Conservation (phyloP, 495 filamentous ascomycete genomes). For the Rusavskia elegans region DNA sequence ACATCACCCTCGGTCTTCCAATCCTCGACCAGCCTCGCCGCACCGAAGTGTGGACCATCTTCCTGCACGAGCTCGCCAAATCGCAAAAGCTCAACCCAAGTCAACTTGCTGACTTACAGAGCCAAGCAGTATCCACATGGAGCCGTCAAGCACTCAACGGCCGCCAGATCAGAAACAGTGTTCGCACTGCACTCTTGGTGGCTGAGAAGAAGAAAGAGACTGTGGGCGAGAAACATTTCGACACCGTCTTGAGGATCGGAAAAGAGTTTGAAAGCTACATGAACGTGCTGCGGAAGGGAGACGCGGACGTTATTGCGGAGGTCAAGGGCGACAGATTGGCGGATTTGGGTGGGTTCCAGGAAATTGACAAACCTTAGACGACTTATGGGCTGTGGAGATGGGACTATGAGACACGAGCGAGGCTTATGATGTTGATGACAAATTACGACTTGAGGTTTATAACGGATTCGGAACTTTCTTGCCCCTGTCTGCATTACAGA, state of each 20-base stretch:
- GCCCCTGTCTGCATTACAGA: too few relatives aligned
- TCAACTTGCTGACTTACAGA: background rate
- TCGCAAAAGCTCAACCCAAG: conserved; percentile 1
- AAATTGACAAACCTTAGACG: conserved; percentile 1
- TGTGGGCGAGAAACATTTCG: conserved; percentile 7
- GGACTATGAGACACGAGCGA: too few relatives aligned
- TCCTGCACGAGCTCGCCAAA: conserved; percentile 5
- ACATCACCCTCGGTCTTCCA: conserved; percentile 19
- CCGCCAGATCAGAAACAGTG: conserved; percentile 11
- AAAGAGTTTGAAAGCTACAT: conserved; percentile 8
- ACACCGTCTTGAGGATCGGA: conserved; percentile 10
- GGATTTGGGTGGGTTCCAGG: conserved; percentile 8
- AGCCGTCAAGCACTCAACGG: conserved; percentile 11
- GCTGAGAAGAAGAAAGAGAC: conserved; percentile 10
- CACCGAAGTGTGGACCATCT: conserved; percentile 7
- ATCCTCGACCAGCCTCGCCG: conserved; percentile 6
- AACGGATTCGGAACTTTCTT: too few relatives aligned
- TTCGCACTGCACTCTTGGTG: conserved; percentile 8
- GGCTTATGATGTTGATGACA: too few relatives aligned
- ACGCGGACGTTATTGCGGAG: background rate
- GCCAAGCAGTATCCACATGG: background rate
- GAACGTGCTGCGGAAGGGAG: background rate
- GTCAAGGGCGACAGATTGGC: conserved; percentile 1
- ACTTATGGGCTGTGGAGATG: too few relatives aligned
- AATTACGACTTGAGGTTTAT: too few relatives aligned